Base-by-base conservation (phyloP, 1,284 basidiomycete species). In the Trichosporon sp. region DNA sequence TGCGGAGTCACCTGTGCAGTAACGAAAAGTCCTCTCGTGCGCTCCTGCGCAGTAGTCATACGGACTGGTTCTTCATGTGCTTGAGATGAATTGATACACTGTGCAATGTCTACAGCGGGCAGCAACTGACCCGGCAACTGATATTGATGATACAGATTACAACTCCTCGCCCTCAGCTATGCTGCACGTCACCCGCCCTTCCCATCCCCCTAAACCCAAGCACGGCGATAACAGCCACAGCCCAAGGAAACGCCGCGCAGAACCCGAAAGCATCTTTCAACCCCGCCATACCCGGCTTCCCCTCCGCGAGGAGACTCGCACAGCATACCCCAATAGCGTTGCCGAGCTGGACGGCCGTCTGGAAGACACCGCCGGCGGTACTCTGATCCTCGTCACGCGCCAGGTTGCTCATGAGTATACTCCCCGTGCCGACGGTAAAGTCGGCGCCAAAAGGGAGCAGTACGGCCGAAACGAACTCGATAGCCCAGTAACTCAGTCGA, bases 351-450 rank as follows among this genome's bases (percentile, higher is more conserved):
- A 67, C 60, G 8, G 69, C 49, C 0, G 73, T 74, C 60, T 74
- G 72, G 66, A 74, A 74, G 5, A 74, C 61, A 3, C 71, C 73
- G 23, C 73, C 73, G 8, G 62, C 73, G 23, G 72, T 65, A 16
- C 69, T 69, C 63, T 73, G 73, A 66, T 74, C 70, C 52, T 73
- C 68, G 68, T 71, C 71, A 19, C 60, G 54, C 49, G 65, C 70
- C 31, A 74, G 61, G 61, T 74, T 76, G 40, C 73, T 74, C 58
- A 76, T 73, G 56, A 75, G 63, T 57, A 76, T 68, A 2, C 65
- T 69, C 0, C 75, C 75, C 13, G 73, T 69, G 10, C 71, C 73
- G 19, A 72, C 67, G 10, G 70, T 74, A 19, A 75, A 65, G 65
- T 74, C 73, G 2, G 70, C 69, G 9, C 75, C 73, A 44, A 73